These are phyloP conservation scores for Earliella scabrosa DNA, from an alignment of 1,284 basidiomycete genomes.

Conservation along the genomic window DNA sequence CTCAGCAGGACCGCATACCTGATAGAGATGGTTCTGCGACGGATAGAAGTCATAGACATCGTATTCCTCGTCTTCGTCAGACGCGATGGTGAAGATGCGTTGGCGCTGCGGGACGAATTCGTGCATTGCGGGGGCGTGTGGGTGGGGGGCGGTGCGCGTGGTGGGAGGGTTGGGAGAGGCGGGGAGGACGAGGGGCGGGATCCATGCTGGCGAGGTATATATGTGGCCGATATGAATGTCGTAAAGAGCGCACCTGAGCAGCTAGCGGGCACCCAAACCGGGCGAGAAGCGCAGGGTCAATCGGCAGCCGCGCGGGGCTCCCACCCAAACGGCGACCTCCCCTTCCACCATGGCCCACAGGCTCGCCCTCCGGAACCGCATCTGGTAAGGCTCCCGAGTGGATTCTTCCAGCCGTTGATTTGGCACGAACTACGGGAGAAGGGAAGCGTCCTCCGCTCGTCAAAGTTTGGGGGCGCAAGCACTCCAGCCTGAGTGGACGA, in stretches of 20 bases:
- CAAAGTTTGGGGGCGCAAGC: too few relatives aligned
- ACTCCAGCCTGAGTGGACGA: too few relatives aligned
- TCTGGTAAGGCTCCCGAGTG: constrained; percentile 9
- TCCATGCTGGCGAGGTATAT: neutral
- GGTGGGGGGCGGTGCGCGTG: neutral
- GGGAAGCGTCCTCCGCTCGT: too few relatives aligned
- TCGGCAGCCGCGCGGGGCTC: constrained; percentile 9
- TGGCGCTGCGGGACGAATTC: constrained; percentile 12
- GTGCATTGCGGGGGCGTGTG: constrained; percentile 1
- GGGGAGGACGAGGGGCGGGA: constrained; percentile 1
- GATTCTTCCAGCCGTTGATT: neutral
- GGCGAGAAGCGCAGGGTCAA: constrained; percentile 20
- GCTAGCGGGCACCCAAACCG: constrained; percentile 11
- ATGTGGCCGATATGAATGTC: constrained; percentile 8
- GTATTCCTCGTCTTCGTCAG: constrained; percentile 15
- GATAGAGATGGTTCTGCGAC: constrained; percentile 4
- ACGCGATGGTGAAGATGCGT: neutral
- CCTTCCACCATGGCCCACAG: constrained; percentile 9
- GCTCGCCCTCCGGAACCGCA: neutral
- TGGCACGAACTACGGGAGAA: neutral
- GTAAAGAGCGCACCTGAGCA: constrained; percentile 12
- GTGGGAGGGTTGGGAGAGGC: neutral
- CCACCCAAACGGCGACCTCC: constrained; percentile 16
- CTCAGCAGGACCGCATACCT: constrained; percentile 1
- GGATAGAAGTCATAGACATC: constrained; percentile 17